phyloP scores from a whole-genome alignment of 2,329 filamentous ascomycete genomes.

The Lecanicillium sp. region DNA sequence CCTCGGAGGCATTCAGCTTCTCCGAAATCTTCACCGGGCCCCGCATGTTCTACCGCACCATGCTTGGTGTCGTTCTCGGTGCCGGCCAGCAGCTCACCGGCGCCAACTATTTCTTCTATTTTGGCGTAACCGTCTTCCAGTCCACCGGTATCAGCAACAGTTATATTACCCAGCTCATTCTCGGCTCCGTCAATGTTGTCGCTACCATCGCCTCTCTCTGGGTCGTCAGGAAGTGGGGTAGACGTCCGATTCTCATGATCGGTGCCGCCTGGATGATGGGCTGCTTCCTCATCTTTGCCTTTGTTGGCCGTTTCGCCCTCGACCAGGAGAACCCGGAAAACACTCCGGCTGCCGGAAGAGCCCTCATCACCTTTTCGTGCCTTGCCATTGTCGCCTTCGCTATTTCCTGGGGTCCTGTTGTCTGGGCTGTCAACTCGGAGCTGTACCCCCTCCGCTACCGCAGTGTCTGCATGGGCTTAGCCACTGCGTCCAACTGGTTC shows the following conservation, averaged over 20 bases:
- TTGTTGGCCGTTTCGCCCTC: conserved; percentile 42
- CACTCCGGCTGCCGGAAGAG: conserved; percentile 45
- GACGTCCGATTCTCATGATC: conserved; percentile 55
- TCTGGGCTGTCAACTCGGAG: conserved; percentile 61
- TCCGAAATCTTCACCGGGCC: conserved; percentile 62
- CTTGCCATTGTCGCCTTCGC: conserved; percentile 62
- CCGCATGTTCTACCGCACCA: conserved; percentile 58
- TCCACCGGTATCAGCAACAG: conserved; percentile 59
- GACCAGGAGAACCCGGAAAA: conserved; percentile 35
- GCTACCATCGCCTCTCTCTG: conserved; percentile 61
- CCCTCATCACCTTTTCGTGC: conserved; percentile 63
- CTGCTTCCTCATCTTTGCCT: conserved; percentile 46
- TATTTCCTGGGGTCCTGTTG: conserved; percentile 64
- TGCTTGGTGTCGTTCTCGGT: conserved; percentile 57
- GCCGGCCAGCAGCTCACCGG: conserved; percentile 64
- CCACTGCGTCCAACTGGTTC: conserved; percentile 54
- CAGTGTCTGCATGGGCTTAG: conserved; percentile 48
- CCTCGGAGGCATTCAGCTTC: conserved; percentile 41
- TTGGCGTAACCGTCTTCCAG: conserved; percentile 59
- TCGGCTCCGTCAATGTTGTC: conserved; percentile 60
- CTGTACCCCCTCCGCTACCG: conserved; percentile 56
- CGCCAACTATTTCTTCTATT: conserved; percentile 64
- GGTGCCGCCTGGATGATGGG: conserved; percentile 57
- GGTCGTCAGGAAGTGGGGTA: conserved; percentile 59
- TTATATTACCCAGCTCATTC: conserved; percentile 62